Evolutionary conservation across 2,329 filamentous ascomycete genomes (phyloP).

Genomic region (Zopfia rhizophila): DNA sequence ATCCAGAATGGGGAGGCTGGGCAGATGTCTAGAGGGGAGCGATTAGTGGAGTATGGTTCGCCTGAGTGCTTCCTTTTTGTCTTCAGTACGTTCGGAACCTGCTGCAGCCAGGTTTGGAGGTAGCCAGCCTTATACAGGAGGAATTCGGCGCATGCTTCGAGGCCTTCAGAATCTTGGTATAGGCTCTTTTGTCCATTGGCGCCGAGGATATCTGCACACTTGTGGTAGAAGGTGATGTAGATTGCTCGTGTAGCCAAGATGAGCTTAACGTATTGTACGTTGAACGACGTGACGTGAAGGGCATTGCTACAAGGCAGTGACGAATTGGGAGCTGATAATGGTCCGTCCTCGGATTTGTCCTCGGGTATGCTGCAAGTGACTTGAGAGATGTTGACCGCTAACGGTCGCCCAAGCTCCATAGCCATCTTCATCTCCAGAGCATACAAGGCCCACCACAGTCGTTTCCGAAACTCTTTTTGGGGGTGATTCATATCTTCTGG

Average conservation of each 20-base stretch:
- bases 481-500: slow-evolving; percentile 40
- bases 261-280: slow-evolving; percentile 48
- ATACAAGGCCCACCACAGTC: slow-evolving; percentile 62
- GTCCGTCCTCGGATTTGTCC: slow-evolving; percentile 46
- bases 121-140: slow-evolving; percentile 36
- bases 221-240: slow-evolving; percentile 50
- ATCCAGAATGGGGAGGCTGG: slow-evolving; percentile 14
- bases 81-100: slow-evolving; percentile 51
- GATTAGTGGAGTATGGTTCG: slow-evolving; percentile 28
- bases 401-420: slow-evolving; percentile 61
- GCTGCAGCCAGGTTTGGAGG: slow-evolving; percentile 45
- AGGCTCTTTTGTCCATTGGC: slow-evolving; percentile 29
- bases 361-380: slow-evolving; percentile 52
- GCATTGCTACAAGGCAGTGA: neutral
- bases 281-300: slow-evolving; percentile 53
- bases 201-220: slow-evolving; percentile 32
- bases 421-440: slow-evolving; percentile 58
- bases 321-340: slow-evolving; percentile 42
- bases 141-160: slow-evolving; percentile 45
- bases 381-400: slow-evolving; percentile 44
- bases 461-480: slow-evolving; percentile 55
- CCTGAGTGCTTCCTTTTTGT: slow-evolving; percentile 19
- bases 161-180: slow-evolving; percentile 41
- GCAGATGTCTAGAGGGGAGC: slow-evolving; percentile 19
- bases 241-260: slow-evolving; percentile 43